Percentiles rank a stretch among this genome's conserved stretches.
Conservation (phyloP, 768 basidiomycete genomes). For the Trametes villosa region DNA sequence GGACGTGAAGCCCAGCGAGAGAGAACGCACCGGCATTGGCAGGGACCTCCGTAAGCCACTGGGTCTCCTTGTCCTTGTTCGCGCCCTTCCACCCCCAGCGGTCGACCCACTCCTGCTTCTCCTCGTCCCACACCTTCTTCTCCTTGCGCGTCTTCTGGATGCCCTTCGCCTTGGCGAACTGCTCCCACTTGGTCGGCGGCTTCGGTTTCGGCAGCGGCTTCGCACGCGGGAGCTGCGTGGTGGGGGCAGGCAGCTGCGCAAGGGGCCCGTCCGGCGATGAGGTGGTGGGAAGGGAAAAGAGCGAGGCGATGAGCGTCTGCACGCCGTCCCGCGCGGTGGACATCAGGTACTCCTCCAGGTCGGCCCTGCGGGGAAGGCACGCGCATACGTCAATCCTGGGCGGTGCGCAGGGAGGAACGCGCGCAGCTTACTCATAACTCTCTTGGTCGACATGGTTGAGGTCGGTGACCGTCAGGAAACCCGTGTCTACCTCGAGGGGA, state of each 20-base stretch:
- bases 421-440: constrained; percentile 64
- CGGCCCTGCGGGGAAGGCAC: constrained; percentile 49
- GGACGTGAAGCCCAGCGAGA: not conserved
- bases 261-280: constrained; percentile 81
- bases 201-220: constrained; percentile 95
- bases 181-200: constrained; percentile 94
- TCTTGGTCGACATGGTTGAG: constrained; percentile 85
- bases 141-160: constrained; percentile 82
- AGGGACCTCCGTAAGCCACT: constrained; percentile 94
- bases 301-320: constrained; percentile 76
- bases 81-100: constrained; percentile 90
- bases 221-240: constrained; percentile 79
- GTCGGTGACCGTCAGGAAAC: constrained; percentile 85
- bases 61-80: constrained; percentile 83
- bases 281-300: constrained; percentile 82
- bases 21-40: constrained; percentile 72
- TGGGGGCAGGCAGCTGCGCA: constrained; percentile 78
- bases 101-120: constrained; percentile 89
- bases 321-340: constrained; percentile 79
- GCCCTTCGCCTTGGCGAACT: constrained; percentile 92
- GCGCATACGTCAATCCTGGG: not conserved
- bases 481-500: constrained; percentile 80
- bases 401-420: not conserved
- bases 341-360: constrained; percentile 82
- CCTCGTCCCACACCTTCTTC: constrained; percentile 91